A percentile compares a stretch with the other conserved stretches of the same genome.
Evolutionary conservation across 257 asterid genomes (phyloP).

Genomic region (Solanum pinnatisectum): DNA sequence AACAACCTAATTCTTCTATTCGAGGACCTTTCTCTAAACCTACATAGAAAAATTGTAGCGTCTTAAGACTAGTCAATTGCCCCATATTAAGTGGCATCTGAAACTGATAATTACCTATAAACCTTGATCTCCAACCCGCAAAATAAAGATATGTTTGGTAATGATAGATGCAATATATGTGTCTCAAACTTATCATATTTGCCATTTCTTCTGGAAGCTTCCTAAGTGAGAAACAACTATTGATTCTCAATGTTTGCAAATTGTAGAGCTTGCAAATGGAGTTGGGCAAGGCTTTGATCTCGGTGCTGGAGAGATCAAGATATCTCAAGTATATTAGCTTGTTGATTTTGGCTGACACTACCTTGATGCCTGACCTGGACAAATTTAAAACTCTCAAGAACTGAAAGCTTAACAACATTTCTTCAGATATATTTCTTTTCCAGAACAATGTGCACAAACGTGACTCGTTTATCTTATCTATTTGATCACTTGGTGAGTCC

Average conservation of each 20-base stretch:
- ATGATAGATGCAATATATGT: neutral
- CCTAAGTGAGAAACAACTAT: neutral
- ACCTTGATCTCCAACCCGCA: no score
- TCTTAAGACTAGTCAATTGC: neutral
- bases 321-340: neutral
- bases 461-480: no score
- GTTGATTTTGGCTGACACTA: neutral
- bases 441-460: neutral
- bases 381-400: neutral
- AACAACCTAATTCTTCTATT: conserved; percentile 16
- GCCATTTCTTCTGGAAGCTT: neutral
- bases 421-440: neutral
- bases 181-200: conserved; percentile 15
- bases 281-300: neutral
- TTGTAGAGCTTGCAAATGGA: neutral
- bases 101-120: no score
- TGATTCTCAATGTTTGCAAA: conserved; percentile 9
- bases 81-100: neutral
- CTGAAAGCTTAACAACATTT: neutral
- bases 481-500: no score
- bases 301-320: neutral
- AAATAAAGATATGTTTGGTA: neutral
- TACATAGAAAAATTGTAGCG: neutral
- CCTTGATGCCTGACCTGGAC: neutral
- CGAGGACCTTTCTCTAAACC: conserved; percentile 1